These are phyloP conservation scores for Przewalskia tangutica DNA, from an alignment of 257 asterid species.

Conservation along the genomic window DNA sequence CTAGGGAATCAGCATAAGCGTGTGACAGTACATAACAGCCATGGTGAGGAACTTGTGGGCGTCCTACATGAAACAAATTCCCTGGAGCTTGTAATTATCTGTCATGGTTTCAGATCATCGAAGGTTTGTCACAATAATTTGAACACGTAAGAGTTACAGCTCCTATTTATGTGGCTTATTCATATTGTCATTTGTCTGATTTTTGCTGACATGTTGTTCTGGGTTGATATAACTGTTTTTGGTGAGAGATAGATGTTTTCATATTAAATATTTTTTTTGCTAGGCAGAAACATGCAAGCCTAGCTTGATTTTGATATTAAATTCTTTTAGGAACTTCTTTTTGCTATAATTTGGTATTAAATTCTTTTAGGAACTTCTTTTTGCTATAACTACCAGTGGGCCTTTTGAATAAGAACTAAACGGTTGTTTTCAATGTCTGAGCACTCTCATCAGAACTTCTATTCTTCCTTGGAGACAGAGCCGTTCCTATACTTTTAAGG, in stretches of 20 bases:
- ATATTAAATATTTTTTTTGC: not conserved
- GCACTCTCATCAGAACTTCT: not conserved
- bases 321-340: not conserved
- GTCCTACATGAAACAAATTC: slow-evolving; percentile 66
- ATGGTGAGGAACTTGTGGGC: slow-evolving; percentile 74
- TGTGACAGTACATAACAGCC: slow-evolving; percentile 39
- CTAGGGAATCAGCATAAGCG: slow-evolving; percentile 36
- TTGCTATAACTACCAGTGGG: not conserved
- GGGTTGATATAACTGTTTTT: not conserved
- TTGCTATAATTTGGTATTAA: not conserved
- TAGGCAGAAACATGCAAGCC: not conserved
- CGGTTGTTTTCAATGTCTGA: not conserved
- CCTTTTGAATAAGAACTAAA: not conserved
- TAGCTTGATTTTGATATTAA: not conserved
- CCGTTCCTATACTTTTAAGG: no score
- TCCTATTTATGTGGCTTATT: not conserved
- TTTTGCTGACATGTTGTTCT: not conserved
- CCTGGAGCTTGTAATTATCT: slow-evolving; percentile 61
- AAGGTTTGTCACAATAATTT: slow-evolving; percentile 38
- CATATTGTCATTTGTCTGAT: not conserved
- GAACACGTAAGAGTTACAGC: not conserved
- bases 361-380: not conserved
- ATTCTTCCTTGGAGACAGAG: not conserved
- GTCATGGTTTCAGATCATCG: slow-evolving; percentile 85
- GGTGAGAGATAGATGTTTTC: not conserved